Base-by-base conservation (phyloP, 1,284 basidiomycete genomes). In the Laetiporus sulphureus region DNA sequence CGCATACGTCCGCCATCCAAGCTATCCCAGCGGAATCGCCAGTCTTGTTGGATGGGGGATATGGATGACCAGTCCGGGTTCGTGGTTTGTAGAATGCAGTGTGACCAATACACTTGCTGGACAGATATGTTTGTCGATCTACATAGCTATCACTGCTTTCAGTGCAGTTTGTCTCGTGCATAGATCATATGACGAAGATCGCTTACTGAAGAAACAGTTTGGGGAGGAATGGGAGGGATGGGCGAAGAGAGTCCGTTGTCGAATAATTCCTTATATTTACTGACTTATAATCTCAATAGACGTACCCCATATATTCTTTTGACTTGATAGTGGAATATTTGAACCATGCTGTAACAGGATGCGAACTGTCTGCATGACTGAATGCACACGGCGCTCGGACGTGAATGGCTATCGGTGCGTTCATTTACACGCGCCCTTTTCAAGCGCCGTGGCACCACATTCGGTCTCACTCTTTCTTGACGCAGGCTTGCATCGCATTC, bases 1-100 rank as follows among this genome's bases (percentile, higher is more conserved):
- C 38, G 20, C 44, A 5, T n/a, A 41, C 47, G 47, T 49, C 11
- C 47, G 47, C 20, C 50, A 51, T 22, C 50, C 47, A 7, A 34
- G 35, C 3, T 51, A 51, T 38, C n/a, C n/a, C n/a, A n/a, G 37
- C 31, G 2, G 48, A 37, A 11, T 27, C 13, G 25, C 13, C 7
- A 7, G 7, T 27, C 7, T 13, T 27, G 8, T 8, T 27, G 25
- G 8, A 7, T 27, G 8, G 8, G 8, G 13, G 7, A 13, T 27
- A 8, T 13, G 25, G 8, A 13, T 27, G 25, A 7, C 25, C 25
- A 13, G 25, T 8, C 25, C 25, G 8, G 25, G 25, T 7, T 27
- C 25, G 25, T 27, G 25, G 25, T 7, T 13, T 27, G 8, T 27
- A 7, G 25, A 27, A 13, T 27, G 25, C 25, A 13, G 25, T 27